Conservation (phyloP, 2,329 filamentous ascomycete genomes). For the Aspergillus pseudonomiae region DNA sequence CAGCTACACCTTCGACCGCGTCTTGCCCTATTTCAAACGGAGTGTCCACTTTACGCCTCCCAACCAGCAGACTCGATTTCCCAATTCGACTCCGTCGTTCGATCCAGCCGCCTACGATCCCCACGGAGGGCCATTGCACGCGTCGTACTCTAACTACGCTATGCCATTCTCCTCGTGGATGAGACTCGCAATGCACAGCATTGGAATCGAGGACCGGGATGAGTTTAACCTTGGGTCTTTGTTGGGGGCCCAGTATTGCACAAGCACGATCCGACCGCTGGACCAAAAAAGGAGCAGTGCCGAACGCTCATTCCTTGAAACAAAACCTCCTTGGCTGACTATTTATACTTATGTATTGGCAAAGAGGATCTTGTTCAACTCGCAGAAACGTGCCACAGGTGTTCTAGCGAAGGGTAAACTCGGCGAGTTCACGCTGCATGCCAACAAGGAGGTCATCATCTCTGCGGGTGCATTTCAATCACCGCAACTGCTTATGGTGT, state of each 20-base stretch:
- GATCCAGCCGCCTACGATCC: slow-evolving; percentile 22
- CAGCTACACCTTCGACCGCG: slow-evolving; percentile 30
- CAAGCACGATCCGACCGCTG: slow-evolving; percentile 52
- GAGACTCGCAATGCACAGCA: slow-evolving; percentile 35
- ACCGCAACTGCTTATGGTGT: slow-evolving; percentile 54
- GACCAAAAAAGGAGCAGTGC: slow-evolving; percentile 53
- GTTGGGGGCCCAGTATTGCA: slow-evolving; percentile 37
- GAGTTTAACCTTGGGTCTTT: slow-evolving; percentile 46
- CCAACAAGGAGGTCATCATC: slow-evolving; percentile 51
- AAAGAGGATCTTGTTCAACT: slow-evolving; percentile 52
- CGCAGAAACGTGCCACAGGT: slow-evolving; percentile 45
- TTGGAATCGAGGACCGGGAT: slow-evolving; percentile 38
- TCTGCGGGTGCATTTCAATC: slow-evolving; percentile 55
- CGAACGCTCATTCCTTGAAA: slow-evolving; percentile 39
- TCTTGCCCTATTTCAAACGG: slow-evolving; percentile 32
- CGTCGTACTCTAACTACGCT: slow-evolving; percentile 42
- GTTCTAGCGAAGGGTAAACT: slow-evolving; percentile 46
- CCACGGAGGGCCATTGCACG: slow-evolving; percentile 39
- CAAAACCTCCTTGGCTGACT: slow-evolving; percentile 31
- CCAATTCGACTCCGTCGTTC: slow-evolving; percentile 26
- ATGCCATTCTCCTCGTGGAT: slow-evolving; percentile 39
- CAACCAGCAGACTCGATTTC: slow-evolving; percentile 9
- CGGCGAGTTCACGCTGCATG: slow-evolving; percentile 48
- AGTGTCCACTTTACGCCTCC: slow-evolving; percentile 32
- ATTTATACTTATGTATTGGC: slow-evolving; percentile 47